Percentiles rank a stretch among this genome's conserved stretches.
phyloP scores from a whole-genome alignment of 2,329 filamentous ascomycete species.

The Botrytis tulipae region DNA sequence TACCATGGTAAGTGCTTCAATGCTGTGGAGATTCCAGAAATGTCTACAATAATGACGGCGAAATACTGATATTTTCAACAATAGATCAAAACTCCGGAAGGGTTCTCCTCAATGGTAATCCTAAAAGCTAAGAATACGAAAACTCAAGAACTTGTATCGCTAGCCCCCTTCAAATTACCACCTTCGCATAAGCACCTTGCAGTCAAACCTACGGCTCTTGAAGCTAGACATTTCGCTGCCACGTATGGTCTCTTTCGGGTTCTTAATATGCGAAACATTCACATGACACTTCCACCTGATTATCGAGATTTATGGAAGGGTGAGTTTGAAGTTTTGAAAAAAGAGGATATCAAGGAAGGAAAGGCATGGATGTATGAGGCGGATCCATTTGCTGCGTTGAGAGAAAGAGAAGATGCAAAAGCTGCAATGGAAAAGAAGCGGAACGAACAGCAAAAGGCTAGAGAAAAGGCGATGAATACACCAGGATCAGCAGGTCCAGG shows the following conservation, averaged over 20 bases:
- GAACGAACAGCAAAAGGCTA: slow-evolving; percentile 64
- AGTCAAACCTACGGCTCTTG: slow-evolving; percentile 73
- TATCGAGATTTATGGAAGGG: slow-evolving; percentile 89
- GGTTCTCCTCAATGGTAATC: slow-evolving; percentile 78
- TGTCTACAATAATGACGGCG: neutral
- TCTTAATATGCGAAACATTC: slow-evolving; percentile 92
- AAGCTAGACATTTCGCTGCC: slow-evolving; percentile 90
- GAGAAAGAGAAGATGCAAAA: slow-evolving; percentile 77
- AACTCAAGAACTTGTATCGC: slow-evolving; percentile 70
- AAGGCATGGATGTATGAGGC: slow-evolving; percentile 90
- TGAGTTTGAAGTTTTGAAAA: slow-evolving; percentile 79
- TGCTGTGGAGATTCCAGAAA: neutral
- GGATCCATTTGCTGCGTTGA: slow-evolving; percentile 81
- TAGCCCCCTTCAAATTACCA: slow-evolving; percentile 82
- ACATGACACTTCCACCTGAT: slow-evolving; percentile 88
- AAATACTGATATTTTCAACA: slow-evolving; percentile 14
- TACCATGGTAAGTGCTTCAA: slow-evolving; percentile 58
- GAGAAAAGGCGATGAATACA: slow-evolving; percentile 66
- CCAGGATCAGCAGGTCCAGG: slow-evolving; percentile 52
- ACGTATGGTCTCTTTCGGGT: slow-evolving; percentile 89
- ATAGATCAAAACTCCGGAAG: slow-evolving; percentile 65
- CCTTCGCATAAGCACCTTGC: slow-evolving; percentile 73
- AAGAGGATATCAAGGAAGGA: slow-evolving; percentile 74
- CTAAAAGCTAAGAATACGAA: slow-evolving; percentile 75
- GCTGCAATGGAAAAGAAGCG: slow-evolving; percentile 75